Evolutionary conservation across 306 rosid genomes (phyloP).

Genomic region (Sicyos baderoa): DNA sequence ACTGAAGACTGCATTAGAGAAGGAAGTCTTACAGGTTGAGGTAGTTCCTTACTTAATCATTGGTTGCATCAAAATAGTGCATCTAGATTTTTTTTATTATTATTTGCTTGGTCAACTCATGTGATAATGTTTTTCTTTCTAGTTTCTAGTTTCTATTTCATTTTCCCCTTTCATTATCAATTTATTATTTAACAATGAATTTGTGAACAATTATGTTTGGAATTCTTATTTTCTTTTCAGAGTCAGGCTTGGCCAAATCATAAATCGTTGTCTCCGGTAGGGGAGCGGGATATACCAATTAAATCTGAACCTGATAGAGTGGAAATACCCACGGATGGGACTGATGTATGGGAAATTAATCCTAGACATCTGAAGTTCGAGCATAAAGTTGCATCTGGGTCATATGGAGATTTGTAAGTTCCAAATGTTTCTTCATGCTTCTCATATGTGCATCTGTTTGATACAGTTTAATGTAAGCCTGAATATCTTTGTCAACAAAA

Average conservation of each 20-base stretch:
- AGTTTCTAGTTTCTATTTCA: background rate
- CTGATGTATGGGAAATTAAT: conserved; percentile 95
- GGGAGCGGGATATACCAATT: conserved; percentile 35
- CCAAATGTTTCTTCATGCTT: background rate
- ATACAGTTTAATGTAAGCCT: background rate
- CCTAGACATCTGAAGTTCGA: conserved; percentile 64
- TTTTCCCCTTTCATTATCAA: background rate
- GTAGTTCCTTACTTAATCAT: conserved; percentile 30
- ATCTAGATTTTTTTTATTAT: background rate
- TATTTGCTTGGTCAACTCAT: background rate
- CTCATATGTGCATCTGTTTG: background rate
- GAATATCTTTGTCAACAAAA: conserved; percentile 22
- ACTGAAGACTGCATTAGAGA: conserved; percentile 59
- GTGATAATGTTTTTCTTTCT: conserved; percentile 11
- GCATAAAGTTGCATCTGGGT: conserved; percentile 80
- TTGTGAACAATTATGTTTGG: conserved; percentile 22
- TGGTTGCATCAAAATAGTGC: conserved; percentile 3
- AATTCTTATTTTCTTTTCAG: conserved; percentile 37
- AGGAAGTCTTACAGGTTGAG: conserved; percentile 62
- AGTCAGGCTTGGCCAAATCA: conserved; percentile 42
- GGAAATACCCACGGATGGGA: conserved; percentile 78
- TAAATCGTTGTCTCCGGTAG: conserved; percentile 41
- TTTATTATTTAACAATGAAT: conserved; percentile 13
- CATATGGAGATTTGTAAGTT: conserved; percentile 93
- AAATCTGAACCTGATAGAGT: conserved; percentile 55